Base-by-base conservation (phyloP, 2,329 filamentous ascomycete genomes). In the Gaeumannomyces sp. region DNA sequence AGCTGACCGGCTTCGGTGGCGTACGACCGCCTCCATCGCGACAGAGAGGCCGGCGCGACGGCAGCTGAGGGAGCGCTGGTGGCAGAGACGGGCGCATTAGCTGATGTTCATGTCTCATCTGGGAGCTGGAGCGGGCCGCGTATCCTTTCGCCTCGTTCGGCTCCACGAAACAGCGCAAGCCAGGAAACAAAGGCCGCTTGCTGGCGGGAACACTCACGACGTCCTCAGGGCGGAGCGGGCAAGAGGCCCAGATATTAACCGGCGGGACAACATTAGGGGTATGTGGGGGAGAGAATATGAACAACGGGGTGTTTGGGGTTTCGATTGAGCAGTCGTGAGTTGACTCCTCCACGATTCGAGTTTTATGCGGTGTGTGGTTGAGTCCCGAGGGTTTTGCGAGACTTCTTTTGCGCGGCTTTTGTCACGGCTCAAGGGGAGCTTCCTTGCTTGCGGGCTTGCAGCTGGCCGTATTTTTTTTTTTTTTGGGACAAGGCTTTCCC, bases 181-280 rank as follows among this genome's bases (percentile, higher is more conserved):
- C 38, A 22, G 45, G 45, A 22, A 53, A 11, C 45, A 8, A 22
- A 8, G 22, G 45, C 45, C 14, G 6, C 45, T 53, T 25, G 19
- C 45, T 53, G 45, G 45, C 22, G 22, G 45, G 45, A 31, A 62
- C 61, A 62, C 65, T 64, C 59, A 68, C 67, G 66, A 73, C 66
- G 67, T 66, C 64, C 78, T 81, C 76, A 86, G 83, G 67, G 81
- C 82, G 73, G 85, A 84, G 73, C 84, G 83, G 73, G 80, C 80
- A 73, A 81, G 78, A 71, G 80, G 79, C 76, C 84, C 81, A 70
- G 83, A 80, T 82, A 87, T 81, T 81, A 86, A 81, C 75, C 84
- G 83, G 74, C 80, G 83, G 69, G 84, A 78, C 74, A 88, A 77
- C 86, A 89, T 89, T 67, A 71, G 83, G 75, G 65, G 65, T 53